Evolutionary conservation across 805 yeast genomes (phyloP), one percentile per base, ranked within the genome.

Genomic region (Groenewaldozyma tartarivorans): DNA sequence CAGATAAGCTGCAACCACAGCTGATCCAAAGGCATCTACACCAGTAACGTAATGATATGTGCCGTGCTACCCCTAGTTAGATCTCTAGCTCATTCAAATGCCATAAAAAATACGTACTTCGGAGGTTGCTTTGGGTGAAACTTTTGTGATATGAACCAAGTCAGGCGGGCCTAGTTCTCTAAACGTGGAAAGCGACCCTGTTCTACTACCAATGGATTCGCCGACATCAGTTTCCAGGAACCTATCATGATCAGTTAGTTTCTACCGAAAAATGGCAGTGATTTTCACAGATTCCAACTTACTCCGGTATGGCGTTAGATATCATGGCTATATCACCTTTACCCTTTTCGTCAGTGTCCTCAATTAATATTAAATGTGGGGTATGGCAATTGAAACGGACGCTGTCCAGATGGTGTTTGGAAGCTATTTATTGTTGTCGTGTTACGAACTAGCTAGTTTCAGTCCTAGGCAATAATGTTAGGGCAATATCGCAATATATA

Each of bases 101-200:
- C 29, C 13, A 9, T 7, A 7, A 24, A 7, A 13, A 15, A 17
- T 21, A 13, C 37, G n/a, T 36, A 36, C 39, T 33, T 38, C 62
- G 16, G 64, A 57, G 35, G 67, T 61, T 31, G 29, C 20, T 42
- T 63, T 65, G 35, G 72, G 69, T 42, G 63, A 63, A 53, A 37
- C 52, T 42, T 61, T 67, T 21, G 70, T 56, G 21, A 72, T 49
- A 49, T 70, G 81, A 2, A 79, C 75, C 43, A 82, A 62, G 58
- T 83, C 94, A 2, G 87, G 81, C 2, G 87, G 84, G 0, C 94
- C 94, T 18, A 80, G 54, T n/a, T 77, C 78, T 20, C 42, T 45
- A 45, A 69, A 71, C 5, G 65, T 53, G 0, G 67, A 52, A 18
- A 77, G 48, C 0, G 65, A 48, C 3, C 56, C 52, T 3, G 74